phyloP scores from a whole-genome alignment of 202 grass and related monocot genomes.

The Alloteropsis angusta region DNA sequence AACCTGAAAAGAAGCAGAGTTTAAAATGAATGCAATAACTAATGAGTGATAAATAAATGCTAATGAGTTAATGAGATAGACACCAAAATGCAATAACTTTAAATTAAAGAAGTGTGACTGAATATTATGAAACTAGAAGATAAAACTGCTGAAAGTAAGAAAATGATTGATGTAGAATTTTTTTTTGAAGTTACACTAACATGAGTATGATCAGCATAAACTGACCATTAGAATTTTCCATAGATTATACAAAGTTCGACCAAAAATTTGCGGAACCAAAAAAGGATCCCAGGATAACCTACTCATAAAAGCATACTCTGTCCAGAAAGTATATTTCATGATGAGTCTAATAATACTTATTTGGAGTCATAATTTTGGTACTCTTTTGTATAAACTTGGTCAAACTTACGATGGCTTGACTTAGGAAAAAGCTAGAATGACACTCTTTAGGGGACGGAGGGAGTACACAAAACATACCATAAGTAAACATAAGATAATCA shows the following conservation, averaged over 20 bases:
- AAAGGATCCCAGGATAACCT: neutral
- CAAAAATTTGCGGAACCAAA: neutral
- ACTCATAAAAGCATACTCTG: neutral
- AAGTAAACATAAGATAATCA: neutral
- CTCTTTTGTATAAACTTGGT: neutral
- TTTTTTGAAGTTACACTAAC: neutral
- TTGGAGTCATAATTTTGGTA: neutral
- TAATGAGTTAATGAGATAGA: neutral
- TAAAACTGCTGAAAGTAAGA: neutral
- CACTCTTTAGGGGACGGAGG: neutral
- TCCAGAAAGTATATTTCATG: too few species aligned
- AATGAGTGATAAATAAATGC: neutral
- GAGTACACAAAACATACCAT: neutral
- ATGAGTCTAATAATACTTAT: too few species aligned
- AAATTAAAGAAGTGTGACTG: neutral
- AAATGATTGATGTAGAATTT: neutral
- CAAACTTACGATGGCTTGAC: neutral
- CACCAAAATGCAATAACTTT: neutral
- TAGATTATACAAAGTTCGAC: neutral
- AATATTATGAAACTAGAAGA: slow-evolving; percentile 4
- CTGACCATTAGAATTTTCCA: neutral
- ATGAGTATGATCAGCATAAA: neutral
- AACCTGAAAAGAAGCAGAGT: slow-evolving; percentile 42
- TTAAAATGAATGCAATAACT: neutral
- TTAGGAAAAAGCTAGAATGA: neutral